Conservation (phyloP, 331 rosid genomes). For the Cydonia oblonga region DNA sequence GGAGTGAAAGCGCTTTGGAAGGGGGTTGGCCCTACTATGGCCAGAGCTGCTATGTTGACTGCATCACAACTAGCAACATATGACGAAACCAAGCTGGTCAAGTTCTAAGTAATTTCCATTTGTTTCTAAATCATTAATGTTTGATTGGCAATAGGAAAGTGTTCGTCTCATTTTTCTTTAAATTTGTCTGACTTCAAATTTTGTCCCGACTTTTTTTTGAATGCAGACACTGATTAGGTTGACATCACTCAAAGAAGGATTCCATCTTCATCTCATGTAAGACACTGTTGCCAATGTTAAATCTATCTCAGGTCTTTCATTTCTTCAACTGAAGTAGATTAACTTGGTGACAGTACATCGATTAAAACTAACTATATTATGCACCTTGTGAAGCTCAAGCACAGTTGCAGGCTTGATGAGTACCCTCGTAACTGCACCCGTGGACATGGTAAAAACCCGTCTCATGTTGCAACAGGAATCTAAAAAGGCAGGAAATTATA, state of each 20-base stretch:
- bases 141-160: conserved; percentile 5
- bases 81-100: conserved; percentile 93
- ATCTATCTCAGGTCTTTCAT: neutral
- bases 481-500: conserved; percentile 36
- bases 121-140: conserved; percentile 13
- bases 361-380: conserved; percentile 19
- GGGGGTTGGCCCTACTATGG: conserved; percentile 93
- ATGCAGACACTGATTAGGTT: conserved; percentile 56
- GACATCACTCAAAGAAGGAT: conserved; percentile 75
- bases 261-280: conserved; percentile 66
- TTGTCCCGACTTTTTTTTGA: conserved; percentile 10
- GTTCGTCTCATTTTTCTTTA: neutral
- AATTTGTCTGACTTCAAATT: neutral
- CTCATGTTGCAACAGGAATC: conserved; percentile 88
- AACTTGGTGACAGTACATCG: too few relatives aligned
- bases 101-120: conserved; percentile 37
- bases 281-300: conserved; percentile 12
- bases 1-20: conserved; percentile 85
- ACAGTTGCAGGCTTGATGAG: conserved; percentile 59
- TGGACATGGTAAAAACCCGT: conserved; percentile 94
- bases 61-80: conserved; percentile 88
- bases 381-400: conserved; percentile 58
- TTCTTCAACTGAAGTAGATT: conserved; percentile 12
- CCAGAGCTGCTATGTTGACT: conserved; percentile 86
- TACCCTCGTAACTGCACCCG: conserved; percentile 74